Evolutionary conservation across 176 grass and related monocot genomes (phyloP).

Genomic region (Cymbopogon citratus): DNA sequence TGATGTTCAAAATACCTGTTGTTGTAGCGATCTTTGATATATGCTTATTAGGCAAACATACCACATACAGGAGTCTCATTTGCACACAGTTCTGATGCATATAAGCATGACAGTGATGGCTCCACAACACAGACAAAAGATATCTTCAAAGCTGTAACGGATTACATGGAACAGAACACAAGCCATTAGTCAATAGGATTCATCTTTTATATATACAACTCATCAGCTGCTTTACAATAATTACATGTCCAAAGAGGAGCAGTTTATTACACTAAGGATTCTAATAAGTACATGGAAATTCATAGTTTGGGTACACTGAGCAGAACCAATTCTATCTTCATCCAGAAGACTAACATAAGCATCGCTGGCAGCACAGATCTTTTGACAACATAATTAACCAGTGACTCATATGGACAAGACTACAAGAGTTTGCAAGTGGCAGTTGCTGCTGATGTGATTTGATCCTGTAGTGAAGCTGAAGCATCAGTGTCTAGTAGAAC

Average conservation of each 20-base stretch:
- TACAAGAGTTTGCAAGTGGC: too few relatives aligned
- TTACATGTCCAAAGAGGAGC: neutral
- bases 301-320: too few relatives aligned
- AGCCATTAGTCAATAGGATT: neutral
- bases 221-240: neutral
- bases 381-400: neutral
- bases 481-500: neutral
- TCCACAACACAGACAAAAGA: neutral
- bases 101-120: too few relatives aligned
- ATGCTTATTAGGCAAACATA: too few relatives aligned
- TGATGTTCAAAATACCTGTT: too few relatives aligned
- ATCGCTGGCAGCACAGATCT: neutral
- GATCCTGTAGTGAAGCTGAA: neutral
- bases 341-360: neutral
- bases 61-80: too few relatives aligned
- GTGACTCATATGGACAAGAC: neutral
- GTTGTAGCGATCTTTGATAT: too few relatives aligned
- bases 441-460: neutral
- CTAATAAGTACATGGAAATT: neutral
- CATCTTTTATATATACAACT: neutral
- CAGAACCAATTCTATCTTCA: neutral
- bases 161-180: neutral
- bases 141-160: neutral
- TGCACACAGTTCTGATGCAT: too few relatives aligned
- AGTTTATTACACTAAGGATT: neutral